Conservation (phyloP, 805 yeast species). For the Yarrowia bubula region DNA sequence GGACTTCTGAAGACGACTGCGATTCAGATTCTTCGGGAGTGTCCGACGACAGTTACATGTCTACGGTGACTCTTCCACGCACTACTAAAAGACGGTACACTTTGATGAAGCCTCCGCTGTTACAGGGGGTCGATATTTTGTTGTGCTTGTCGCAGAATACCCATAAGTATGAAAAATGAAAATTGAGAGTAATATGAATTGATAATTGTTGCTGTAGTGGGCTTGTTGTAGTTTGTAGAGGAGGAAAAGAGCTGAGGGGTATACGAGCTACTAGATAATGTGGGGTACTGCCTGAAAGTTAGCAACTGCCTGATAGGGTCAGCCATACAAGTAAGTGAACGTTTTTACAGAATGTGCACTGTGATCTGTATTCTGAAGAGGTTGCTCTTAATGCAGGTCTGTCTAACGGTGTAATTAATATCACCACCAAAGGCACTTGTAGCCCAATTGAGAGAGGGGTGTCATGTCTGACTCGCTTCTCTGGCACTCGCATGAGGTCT, state of each 20-base stretch:
- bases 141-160: conserved; percentile 25
- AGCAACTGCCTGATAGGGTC: too few species aligned
- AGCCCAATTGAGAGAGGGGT: too few species aligned
- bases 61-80: conserved; percentile 19
- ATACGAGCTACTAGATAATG: background rate
- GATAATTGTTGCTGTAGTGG: background rate
- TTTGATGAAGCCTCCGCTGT: conserved; percentile 17
- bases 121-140: conserved; percentile 25
- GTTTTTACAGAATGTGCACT: too few species aligned
- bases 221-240: background rate
- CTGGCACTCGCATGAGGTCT: background rate
- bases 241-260: too few species aligned
- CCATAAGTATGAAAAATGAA: conserved; percentile 8
- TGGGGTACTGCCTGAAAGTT: background rate
- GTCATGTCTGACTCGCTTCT: too few species aligned
- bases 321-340: too few species aligned
- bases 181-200: conserved; percentile 3
- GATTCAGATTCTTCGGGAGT: conserved; percentile 24
- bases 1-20: background rate
- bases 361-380: too few species aligned
- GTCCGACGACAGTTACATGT: conserved; percentile 21
- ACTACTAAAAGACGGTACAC: conserved; percentile 19
- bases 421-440: too few species aligned
- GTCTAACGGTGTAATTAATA: too few species aligned
- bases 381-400: too few species aligned